A percentile compares a stretch with the other conserved stretches of the same genome.
Evolutionary conservation across 768 basidiomycete genomes (phyloP).

Genomic region (Boletus tylopilopsis): DNA sequence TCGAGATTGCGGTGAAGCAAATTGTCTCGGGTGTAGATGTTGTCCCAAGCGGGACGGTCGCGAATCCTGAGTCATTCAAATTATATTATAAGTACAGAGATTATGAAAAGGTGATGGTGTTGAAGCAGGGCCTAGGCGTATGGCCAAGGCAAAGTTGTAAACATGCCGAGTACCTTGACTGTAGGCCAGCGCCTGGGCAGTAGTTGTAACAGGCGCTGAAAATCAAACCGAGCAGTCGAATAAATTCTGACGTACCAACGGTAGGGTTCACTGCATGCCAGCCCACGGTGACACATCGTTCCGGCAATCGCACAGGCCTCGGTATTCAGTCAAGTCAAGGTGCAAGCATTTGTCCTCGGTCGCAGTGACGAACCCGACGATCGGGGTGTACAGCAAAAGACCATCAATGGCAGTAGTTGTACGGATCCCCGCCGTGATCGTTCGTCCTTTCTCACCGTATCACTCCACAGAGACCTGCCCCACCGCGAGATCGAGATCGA

Average conservation of each 20-base stretch:
- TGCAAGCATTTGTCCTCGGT: not conserved
- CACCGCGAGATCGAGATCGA: not conserved
- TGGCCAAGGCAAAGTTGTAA: conserved; percentile 13
- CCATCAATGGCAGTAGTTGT: not conserved
- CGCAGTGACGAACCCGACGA: not conserved
- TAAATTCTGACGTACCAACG: too few species aligned
- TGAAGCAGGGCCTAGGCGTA: not conserved
- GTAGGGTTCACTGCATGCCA: too few species aligned
- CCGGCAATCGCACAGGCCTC: not conserved
- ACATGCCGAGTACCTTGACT: too few species aligned
- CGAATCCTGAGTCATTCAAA: conserved; percentile 64
- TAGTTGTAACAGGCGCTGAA: too few species aligned
- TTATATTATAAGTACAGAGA: conserved; percentile 62
- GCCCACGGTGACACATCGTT: too few species aligned
- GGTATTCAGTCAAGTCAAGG: not conserved
- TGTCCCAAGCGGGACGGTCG: conserved; percentile 72
- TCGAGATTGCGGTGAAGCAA: conserved; percentile 76
- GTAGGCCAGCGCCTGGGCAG: too few species aligned
- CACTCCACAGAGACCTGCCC: not conserved
- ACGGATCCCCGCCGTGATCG: not conserved
- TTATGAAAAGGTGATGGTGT: conserved; percentile 34
- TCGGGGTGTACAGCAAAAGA: not conserved
- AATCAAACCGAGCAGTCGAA: too few species aligned
- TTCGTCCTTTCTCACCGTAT: not conserved
- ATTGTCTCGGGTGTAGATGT: conserved; percentile 63